Conservation (phyloP, 495 filamentous ascomycete genomes). For the Letharia columbiana region DNA sequence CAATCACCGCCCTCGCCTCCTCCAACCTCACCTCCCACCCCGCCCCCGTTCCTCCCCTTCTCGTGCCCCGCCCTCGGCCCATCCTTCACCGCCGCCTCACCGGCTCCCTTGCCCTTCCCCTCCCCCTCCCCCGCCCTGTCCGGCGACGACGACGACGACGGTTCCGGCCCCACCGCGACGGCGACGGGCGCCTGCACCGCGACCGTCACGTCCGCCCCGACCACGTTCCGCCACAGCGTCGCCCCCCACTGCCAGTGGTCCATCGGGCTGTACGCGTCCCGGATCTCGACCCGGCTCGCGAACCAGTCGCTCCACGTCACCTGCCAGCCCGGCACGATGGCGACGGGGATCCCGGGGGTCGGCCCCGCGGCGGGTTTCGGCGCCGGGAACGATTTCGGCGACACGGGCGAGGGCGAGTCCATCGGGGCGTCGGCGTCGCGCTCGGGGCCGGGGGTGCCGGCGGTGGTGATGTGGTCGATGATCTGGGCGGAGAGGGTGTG, state of each 20-base stretch:
- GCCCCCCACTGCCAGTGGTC: conserved; percentile 99
- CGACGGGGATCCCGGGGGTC: conserved; percentile 50
- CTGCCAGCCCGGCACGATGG: conserved; percentile 66
- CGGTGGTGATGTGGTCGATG: conserved; percentile 20
- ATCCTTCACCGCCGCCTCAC: background rate
- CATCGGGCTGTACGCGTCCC: conserved; percentile 66
- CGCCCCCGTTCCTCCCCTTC: conserved; percentile 24
- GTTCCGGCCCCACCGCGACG: background rate
- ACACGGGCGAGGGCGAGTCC: conserved; percentile 23
- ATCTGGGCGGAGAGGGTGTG: conserved; percentile 21
- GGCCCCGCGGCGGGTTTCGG: conserved; percentile 1
- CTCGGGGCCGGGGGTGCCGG: too few species aligned
- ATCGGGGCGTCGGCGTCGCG: background rate
- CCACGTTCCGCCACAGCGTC: conserved; percentile 80
- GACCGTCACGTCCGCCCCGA: conserved; percentile 81
- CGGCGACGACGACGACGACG: background rate
- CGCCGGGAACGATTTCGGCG: conserved; percentile 19
- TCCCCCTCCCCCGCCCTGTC: too few species aligned
- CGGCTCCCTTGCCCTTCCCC: background rate
- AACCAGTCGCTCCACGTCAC: conserved; percentile 69
- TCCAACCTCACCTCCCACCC: conserved; percentile 47
- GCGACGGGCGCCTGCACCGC: conserved; percentile 40
- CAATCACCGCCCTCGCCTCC: conserved; percentile 48
- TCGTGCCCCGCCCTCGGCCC: conserved; percentile 17
- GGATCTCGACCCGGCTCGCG: conserved; percentile 60